phyloP scores from a whole-genome alignment of 306 rosid species.

The Comarum palustre region DNA sequence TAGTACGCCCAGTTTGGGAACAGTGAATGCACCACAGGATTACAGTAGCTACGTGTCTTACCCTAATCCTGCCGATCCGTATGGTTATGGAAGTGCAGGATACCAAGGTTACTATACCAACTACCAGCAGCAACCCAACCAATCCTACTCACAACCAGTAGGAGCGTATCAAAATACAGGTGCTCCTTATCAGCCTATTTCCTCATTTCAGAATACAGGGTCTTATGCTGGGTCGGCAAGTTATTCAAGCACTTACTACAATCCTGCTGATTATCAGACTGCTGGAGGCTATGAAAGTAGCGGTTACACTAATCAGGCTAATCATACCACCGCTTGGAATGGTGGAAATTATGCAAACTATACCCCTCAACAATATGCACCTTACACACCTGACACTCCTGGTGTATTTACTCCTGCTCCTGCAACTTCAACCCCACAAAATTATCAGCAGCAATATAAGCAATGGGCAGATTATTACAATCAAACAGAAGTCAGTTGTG shows the following conservation, averaged over 20 bases:
- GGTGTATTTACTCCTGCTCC: conserved; percentile 62
- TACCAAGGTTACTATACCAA: conserved; percentile 73
- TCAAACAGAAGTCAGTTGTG: conserved; percentile 96
- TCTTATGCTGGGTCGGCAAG: conserved; percentile 98
- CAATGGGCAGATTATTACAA: conserved; percentile 92
- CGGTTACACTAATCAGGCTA: conserved; percentile 72
- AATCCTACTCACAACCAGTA: conserved; percentile 87
- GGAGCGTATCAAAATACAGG: conserved; percentile 99
- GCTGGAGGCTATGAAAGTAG: conserved; percentile 81
- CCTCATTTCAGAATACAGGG: conserved; percentile 99
- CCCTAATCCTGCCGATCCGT: conserved; percentile 71
- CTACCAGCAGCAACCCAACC: conserved; percentile 90
- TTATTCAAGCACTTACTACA: conserved; percentile 99
- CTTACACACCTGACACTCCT: conserved; percentile 59
- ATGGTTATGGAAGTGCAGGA: conserved; percentile 89
- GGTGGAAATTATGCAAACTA: conserved; percentile 74
- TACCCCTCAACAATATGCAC: conserved; percentile 66
- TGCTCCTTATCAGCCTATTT: conserved; percentile 99
- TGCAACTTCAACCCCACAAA: conserved; percentile 49
- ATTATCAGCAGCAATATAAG: conserved; percentile 78
- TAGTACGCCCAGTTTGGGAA: conserved; percentile 84
- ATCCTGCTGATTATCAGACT: conserved; percentile 99
- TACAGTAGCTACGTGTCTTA: conserved; percentile 79
- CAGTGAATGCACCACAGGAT: conserved; percentile 81
- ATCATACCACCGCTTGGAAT: conserved; percentile 71